Percentiles rank a stretch among this genome's conserved stretches.
phyloP scores from a whole-genome alignment of 2,329 filamentous ascomycete species.

The Karstenula rhodostoma region DNA sequence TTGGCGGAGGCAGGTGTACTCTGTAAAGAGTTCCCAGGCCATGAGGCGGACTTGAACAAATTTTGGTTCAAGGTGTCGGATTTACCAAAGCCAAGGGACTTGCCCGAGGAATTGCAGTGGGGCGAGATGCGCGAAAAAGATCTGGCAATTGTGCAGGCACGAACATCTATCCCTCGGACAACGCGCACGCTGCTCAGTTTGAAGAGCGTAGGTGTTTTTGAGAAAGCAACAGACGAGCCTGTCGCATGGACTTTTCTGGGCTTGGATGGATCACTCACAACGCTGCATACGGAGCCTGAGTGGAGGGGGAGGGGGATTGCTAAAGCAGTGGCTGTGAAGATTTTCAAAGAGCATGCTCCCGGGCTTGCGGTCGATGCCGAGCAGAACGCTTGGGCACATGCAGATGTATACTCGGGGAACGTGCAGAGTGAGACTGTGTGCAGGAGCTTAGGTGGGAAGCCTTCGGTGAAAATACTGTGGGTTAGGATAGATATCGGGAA shows the following conservation, averaged over 20 bases:
- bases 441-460: constrained; percentile 65
- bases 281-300: constrained; percentile 66
- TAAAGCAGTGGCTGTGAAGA: constrained; percentile 65
- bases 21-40: constrained; percentile 40
- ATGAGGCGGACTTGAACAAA: constrained; percentile 55
- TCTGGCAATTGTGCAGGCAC: constrained; percentile 61
- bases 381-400: constrained; percentile 64
- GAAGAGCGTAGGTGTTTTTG: constrained; percentile 51
- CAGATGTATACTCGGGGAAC: constrained; percentile 71
- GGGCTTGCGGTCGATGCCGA: constrained; percentile 41
- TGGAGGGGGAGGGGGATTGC: constrained; percentile 71
- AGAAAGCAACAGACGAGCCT: constrained; percentile 56
- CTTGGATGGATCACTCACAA: constrained; percentile 67
- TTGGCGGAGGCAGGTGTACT: constrained; percentile 33
- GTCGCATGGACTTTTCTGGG: constrained; percentile 73
- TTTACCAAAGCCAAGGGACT: constrained; percentile 51
- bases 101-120: constrained; percentile 65
- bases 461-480: constrained; percentile 68
- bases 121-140: constrained; percentile 61
- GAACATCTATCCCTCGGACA: constrained; percentile 61
- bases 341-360: constrained; percentile 59
- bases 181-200: constrained; percentile 55
- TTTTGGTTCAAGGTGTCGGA: constrained; percentile 63
- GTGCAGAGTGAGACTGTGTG: constrained; percentile 68
- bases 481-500: constrained; percentile 52